Base-by-base conservation (phyloP, 2,329 filamentous ascomycete species). In the Westerdykella sp. region DNA sequence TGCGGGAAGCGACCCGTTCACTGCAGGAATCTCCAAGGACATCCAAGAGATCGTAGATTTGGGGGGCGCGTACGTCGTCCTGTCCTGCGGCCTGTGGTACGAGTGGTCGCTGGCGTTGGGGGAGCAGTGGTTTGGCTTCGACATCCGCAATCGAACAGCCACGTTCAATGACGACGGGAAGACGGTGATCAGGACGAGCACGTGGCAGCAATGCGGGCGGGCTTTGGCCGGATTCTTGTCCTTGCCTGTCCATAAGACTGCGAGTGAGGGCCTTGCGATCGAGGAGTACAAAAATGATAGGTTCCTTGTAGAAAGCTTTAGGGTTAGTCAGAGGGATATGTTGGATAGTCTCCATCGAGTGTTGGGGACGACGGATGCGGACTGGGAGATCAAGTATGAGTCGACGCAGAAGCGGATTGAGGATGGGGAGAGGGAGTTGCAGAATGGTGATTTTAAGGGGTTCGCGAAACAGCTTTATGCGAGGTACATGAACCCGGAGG, bases 251-350 rank as follows among this genome's bases (percentile, higher is more conserved):
- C 16, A 14, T 64, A 71, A 31, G 1, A 41, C 40, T 18, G 34
- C 39, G 12, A 42, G 25, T 13, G 34, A 21, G 12, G 35, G 36
- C 9, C 42, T 43, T 3, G 42, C 38, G 6, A 9, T 80, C 7
- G 68, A 67, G 6, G 49, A 59, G 28, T 79, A 69, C 52, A 62
- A 66, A 2, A 78, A 81, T 59, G 70, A 72, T 39, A 49, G 54
- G 0, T 55, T 83, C 1, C 78, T 73, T 51, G 51, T 82, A 10
- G 71, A 69, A 6, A 81, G 76, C 47, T 85, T 84, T 65, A 59
- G 67, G 10, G 51, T 81, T 46, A 78, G 65, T 45, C 83, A 87
- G 60, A 71, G 72, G 10, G 81, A 86, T 9, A 85, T 86, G 69
- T 72, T 86, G 42, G 74, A 76, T 32, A 75, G 73, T n/a, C 63